Conservation (phyloP, 164 flowering plant genomes). For the Nelumbo lutea region DNA sequence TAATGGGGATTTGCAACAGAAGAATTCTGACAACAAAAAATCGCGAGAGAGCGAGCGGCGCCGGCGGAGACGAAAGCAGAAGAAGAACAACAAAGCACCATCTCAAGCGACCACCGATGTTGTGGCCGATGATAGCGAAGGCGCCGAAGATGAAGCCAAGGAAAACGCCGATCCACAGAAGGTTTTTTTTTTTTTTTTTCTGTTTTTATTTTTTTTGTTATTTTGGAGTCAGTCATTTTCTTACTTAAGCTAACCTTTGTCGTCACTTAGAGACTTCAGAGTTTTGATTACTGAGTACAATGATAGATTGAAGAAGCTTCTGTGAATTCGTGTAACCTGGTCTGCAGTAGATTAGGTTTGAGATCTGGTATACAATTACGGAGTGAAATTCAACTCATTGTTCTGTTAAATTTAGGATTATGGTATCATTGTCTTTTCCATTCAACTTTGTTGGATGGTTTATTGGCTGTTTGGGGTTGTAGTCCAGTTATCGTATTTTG, state of each 20-base stretch:
- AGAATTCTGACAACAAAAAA: constrained; percentile 38
- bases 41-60: constrained; percentile 60
- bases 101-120: constrained; percentile 8
- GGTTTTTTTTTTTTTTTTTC: constrained; percentile 22
- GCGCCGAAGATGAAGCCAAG: constrained; percentile 37
- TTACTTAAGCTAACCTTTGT: too few species aligned
- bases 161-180: constrained; percentile 52
- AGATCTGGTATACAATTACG: background rate
- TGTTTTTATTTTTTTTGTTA: background rate
- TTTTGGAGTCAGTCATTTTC: background rate
- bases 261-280: background rate
- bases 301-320: background rate
- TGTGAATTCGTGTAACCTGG: background rate
- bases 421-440: background rate
- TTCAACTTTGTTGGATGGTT: too few species aligned
- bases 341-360: background rate
- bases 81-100: constrained; percentile 45
- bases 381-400: too few species aligned
- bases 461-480: too few species aligned
- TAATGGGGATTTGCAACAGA: constrained; percentile 39
- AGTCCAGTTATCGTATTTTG: too few species aligned
- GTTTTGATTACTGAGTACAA: background rate
- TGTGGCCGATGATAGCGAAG: constrained; percentile 9
- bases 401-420: background rate
- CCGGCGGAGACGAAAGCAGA: constrained; percentile 75